These are phyloP conservation scores for Apophysomyces variabilis DNA, from an alignment of 371 early-diverging fungal genomes.

Conservation along the genomic window DNA sequence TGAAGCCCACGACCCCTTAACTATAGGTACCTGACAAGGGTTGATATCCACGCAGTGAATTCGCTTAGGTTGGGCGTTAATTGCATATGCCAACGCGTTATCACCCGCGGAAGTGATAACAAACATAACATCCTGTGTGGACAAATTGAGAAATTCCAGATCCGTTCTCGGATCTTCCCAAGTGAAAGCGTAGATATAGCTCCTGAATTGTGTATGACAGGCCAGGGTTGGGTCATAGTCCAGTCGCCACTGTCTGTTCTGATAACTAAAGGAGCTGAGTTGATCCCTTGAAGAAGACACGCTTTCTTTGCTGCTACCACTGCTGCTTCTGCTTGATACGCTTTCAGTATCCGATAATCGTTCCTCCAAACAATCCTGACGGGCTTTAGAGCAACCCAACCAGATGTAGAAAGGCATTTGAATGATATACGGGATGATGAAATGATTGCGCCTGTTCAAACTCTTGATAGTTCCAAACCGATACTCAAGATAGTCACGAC, in stretches of 20 bases:
- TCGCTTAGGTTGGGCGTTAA: conserved; percentile 66
- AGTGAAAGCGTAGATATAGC: conserved; percentile 87
- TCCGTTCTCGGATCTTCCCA: conserved; percentile 90
- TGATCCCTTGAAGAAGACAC: not conserved
- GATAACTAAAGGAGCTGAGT: conserved; percentile 22
- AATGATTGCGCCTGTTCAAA: conserved; percentile 75
- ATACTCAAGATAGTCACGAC: conserved; percentile 87
- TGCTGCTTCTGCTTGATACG: conserved; percentile 40
- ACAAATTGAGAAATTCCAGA: conserved; percentile 69
- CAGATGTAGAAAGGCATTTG: conserved; percentile 89
- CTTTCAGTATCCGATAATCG: conserved; percentile 35
- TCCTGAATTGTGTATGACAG: conserved; percentile 76
- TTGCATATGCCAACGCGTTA: conserved; percentile 84
- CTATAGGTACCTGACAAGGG: conserved; percentile 71
- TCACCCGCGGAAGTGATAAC: conserved; percentile 89
- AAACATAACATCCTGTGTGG: conserved; percentile 72
- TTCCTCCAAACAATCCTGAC: conserved; percentile 19
- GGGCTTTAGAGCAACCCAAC: conserved; percentile 64
- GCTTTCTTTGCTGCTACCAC: conserved; percentile 18
- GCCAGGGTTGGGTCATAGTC: conserved; percentile 69
- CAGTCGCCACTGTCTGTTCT: conserved; percentile 63
- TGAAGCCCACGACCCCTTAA: not conserved
- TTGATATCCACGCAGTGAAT: conserved; percentile 90
- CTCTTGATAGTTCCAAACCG: conserved; percentile 79
- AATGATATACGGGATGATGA: conserved; percentile 71